These are phyloP conservation scores for Moniliella sp. DNA, from an alignment of 1,284 basidiomycete genomes.

Conservation along the genomic window DNA sequence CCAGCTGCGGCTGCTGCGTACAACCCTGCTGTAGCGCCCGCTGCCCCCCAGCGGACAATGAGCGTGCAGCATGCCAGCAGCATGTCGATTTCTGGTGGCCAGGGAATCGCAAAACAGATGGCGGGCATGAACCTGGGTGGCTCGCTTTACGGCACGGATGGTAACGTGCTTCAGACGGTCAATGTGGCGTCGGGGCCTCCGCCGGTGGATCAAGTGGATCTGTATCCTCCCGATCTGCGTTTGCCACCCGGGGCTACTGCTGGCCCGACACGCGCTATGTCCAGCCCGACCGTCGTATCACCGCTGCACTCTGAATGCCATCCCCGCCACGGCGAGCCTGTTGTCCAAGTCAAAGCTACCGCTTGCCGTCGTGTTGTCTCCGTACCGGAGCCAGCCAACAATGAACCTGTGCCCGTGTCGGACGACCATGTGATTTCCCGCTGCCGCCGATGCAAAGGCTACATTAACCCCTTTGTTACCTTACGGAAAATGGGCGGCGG, in stretches of 20 bases:
- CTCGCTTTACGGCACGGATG: conserved; percentile 2
- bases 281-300: conserved; percentile 81
- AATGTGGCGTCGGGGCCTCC: conserved; percentile 35
- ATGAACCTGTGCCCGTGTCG: conserved; percentile 74
- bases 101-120: no score
- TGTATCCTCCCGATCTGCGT: conserved; percentile 66
- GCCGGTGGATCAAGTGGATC: conserved; percentile 60
- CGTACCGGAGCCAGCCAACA: conserved; percentile 55
- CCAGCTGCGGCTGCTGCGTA: no score
- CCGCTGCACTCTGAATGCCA: conserved; percentile 69
- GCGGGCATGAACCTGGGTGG: conserved; percentile 54
- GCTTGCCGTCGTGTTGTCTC: conserved; percentile 68
- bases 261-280: conserved; percentile 57
- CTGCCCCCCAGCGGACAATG: no score
- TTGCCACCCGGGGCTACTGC: conserved; percentile 57
- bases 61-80: no score
- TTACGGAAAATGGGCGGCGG: conserved; percentile 90
- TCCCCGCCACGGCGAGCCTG: conserved; percentile 77
- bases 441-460: conserved; percentile 84
- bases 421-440: conserved; percentile 88
- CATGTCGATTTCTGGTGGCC: no score
- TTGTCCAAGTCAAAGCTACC: conserved; percentile 83
- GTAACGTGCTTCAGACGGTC: conserved; percentile 17
- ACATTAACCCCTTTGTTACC: conserved; percentile 96
- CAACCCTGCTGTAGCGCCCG: no score